These are phyloP conservation scores for Discostella pseudostelligera DNA, from an alignment of 108 stramenopile genomes.

Conservation along the genomic window DNA sequence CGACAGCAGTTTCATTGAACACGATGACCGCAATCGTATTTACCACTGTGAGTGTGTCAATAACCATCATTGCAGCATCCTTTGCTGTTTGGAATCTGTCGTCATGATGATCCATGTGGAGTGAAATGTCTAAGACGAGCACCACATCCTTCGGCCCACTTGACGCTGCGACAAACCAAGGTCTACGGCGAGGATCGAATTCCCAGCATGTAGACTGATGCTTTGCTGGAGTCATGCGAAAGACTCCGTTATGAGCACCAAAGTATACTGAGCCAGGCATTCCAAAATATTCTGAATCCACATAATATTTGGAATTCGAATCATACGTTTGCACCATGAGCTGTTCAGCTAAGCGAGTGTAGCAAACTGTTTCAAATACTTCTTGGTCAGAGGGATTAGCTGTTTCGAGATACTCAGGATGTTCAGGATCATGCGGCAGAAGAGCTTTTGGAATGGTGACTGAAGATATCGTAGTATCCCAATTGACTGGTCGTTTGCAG, in stretches of 20 bases:
- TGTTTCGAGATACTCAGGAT: not conserved
- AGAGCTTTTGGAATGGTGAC: conserved; percentile 17
- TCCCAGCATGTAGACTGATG: conserved; percentile 16
- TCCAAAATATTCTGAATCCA: no score
- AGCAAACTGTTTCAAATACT: conserved; percentile 23
- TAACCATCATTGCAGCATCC: no score
- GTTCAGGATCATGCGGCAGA: not conserved
- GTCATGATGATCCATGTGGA: not conserved
- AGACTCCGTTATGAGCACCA: conserved; percentile 44
- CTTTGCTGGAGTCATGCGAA: conserved; percentile 41
- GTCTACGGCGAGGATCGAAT: conserved; percentile 44
- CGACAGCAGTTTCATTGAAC: no score
- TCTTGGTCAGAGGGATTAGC: conserved; percentile 3
- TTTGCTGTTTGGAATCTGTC: not conserved
- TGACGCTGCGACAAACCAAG: conserved; percentile 67
- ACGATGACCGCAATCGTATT: no score
- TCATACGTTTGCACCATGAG: conserved; percentile 18
- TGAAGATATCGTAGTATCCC: conserved; percentile 9
- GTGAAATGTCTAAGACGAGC: not conserved
- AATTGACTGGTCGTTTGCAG: not conserved
- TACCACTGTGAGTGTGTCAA: no score
- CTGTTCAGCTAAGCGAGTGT: conserved; percentile 18
- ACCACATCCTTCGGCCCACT: conserved; percentile 52
- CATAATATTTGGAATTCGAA: no score
- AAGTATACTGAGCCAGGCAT: conserved; percentile 34